A percentile compares a stretch with the other conserved stretches of the same genome.
Conservation (phyloP, 2,329 filamentous ascomycete genomes). For the Ceratocystis variospora region DNA sequence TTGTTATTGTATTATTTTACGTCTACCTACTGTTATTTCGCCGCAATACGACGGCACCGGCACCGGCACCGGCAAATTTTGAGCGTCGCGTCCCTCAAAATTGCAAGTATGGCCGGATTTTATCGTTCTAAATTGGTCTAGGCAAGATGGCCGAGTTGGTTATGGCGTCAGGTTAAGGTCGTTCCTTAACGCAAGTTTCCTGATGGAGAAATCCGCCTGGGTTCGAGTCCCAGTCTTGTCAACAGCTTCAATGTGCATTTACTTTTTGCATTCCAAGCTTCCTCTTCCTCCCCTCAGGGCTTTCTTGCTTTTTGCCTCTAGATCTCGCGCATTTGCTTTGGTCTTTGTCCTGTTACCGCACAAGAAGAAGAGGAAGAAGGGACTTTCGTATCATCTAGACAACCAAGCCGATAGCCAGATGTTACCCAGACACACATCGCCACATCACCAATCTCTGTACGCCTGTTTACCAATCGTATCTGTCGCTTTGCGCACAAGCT, state of each 20-base stretch:
- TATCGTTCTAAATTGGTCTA: not conserved
- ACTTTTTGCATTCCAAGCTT: not conserved
- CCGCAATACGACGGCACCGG: too few relatives aligned
- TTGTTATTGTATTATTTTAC: too few relatives aligned
- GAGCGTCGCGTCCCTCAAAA: not conserved
- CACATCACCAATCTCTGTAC: not conserved
- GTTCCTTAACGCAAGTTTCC: conserved; percentile 17
- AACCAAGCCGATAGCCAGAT: not conserved
- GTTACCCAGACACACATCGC: not conserved
- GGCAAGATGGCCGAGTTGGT: conserved; percentile 28
- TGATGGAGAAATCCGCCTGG: conserved; percentile 19
- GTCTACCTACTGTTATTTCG: too few relatives aligned
- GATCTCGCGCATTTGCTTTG: too few relatives aligned
- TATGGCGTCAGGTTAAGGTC: conserved; percentile 29
- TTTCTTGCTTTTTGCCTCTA: not conserved
- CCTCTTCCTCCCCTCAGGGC: not conserved
- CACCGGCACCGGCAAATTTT: too few relatives aligned
- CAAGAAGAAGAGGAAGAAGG: too few relatives aligned
- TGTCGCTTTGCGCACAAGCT: not conserved
- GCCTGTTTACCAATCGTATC: not conserved
- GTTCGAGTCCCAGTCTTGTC: conserved; percentile 19
- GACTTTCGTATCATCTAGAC: too few relatives aligned
- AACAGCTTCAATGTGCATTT: not conserved
- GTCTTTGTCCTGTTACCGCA: too few relatives aligned
- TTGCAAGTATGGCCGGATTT: not conserved